Base-by-base conservation (phyloP, 2,329 filamentous ascomycete genomes). In the Aspergillaceae sp. region DNA sequence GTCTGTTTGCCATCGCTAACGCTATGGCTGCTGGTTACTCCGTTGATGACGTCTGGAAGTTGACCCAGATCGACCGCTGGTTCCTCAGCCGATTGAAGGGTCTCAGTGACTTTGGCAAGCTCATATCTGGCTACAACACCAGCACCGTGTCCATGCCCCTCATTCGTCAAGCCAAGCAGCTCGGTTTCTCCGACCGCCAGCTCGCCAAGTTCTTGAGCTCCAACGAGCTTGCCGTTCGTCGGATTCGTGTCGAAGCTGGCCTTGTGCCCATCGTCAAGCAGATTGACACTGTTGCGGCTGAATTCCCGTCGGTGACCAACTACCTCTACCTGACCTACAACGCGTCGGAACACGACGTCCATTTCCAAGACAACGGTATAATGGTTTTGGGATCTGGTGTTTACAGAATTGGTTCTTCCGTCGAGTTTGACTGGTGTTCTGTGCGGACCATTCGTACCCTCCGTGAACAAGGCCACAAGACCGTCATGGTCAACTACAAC, bases 21-120 rank as follows among this genome's bases (percentile, higher is more conserved):
- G 92, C 92, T 37, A 97, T 98, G 91, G 82, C 90, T 64, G 76
- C 84, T 47, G 92, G 91, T 30, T 98, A 97, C 72, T 84, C 82
- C 3, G 90, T 97, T 33, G 87, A 97, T 63, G 92, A 94, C 72
- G 95, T 98, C 64, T 96, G 90, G 89, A 87, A 96, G 66, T 78
- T 97, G 74, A 98, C 92, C 61, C 89, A 91, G 73, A 98, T 98
- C 59, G 92, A 97, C 73, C 95, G 94, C 70, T 98, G 92, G 92
- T 98, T 97, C 76, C 73, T 98, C 55, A 83, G 80, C 69, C 90
- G 88, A 67, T 82, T 98, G 48, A 94, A 94, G 79, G 84, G 85
- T 29, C 74, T 98, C 7, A 94, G 83, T 68, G 80, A 95, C 71
- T 96, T 97, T 58, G 83, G 83, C 63, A 91, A 89, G 70, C 67